Base-by-base conservation (phyloP, 495 filamentous ascomycete species). In the Penicillium arizonense region DNA sequence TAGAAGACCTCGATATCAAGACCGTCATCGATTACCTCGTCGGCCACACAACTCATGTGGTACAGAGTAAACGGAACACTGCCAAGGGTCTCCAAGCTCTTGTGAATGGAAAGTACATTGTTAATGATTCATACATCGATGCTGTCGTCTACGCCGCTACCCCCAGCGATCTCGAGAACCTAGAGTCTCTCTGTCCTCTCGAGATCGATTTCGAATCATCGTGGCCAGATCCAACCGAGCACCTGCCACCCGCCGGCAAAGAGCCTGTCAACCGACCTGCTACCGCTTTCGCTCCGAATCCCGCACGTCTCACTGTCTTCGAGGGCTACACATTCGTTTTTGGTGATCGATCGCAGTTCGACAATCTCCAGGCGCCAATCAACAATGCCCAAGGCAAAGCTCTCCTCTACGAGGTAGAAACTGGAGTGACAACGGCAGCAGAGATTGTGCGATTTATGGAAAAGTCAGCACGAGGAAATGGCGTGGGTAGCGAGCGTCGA, bases 261-360 rank as follows among this genome's bases (percentile, higher is more conserved):
- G 94, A 97, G 58, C 86, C 86, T 0, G 73, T 78, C 10, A 75
- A 82, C 24, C 77, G 87, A 41, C 82, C 83, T 0, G 62, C 75
- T 0, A 76, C 82, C 37, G 73, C 82, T 12, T 93, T 95, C 63
- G 75, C 77, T 9, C 92, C 94, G 0, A 79, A 92, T 47, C 64
- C 79, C 0, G 63, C 70, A 5, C 78, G 94, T 14, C 66, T 76
- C 12, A 84, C 85, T 37, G 71, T 98, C 8, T 97, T 98, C 55
- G 83, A 90, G 24, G 90, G 88, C 16, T 94, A 89, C 51, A 92
- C 85, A 0, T 96, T 97, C 63, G 76, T 98, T 16, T 96, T 97
- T 53, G 88, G 90, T 30, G 85, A 93, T 48, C 62, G 77, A 36
- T 70, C 69, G n/a, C 95, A 97, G 60, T 92, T 85, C 63, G 83